Evolutionary conservation across 139 green algal genomes (phyloP).

Genomic region (Mesostigma viride): DNA sequence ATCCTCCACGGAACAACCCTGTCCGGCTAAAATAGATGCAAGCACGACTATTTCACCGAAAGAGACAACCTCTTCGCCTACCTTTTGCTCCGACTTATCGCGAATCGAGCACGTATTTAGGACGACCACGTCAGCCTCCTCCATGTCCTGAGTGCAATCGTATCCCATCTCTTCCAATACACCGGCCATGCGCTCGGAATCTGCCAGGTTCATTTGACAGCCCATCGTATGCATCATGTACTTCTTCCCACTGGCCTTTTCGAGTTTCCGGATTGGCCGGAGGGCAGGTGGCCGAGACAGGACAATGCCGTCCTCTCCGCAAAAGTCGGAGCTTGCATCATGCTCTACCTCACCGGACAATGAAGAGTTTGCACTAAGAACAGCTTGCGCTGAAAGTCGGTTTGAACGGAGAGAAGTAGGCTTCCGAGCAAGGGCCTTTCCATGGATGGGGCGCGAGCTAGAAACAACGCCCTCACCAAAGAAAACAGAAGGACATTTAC

Average conservation of each 20-base stretch:
- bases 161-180: constrained; percentile 79
- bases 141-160: constrained; percentile 51
- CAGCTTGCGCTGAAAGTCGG: too few species aligned
- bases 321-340: constrained; percentile 28
- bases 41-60: not conserved
- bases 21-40: constrained; percentile 3
- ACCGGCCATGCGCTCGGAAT: constrained; percentile 91
- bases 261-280: not conserved
- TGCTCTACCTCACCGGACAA: too few species aligned
- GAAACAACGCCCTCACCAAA: too few species aligned
- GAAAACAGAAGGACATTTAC: too few species aligned
- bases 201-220: constrained; percentile 94
- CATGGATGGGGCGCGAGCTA: too few species aligned
- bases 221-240: constrained; percentile 91
- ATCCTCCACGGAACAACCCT: not conserved
- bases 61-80: constrained; percentile 25
- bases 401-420: too few species aligned
- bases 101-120: constrained; percentile 97
- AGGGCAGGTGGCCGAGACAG: constrained; percentile 8
- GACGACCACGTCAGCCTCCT: constrained; percentile 79
- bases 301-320: constrained; percentile 22
- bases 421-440: too few species aligned
- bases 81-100: constrained; percentile 92
- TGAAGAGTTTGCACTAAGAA: too few species aligned
- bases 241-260: constrained; percentile 43